Evolutionary conservation across 2,329 filamentous ascomycete species (phyloP), one percentile per base, ranked within the genome.

Genomic region (Colletotrichum theobromicola): DNA sequence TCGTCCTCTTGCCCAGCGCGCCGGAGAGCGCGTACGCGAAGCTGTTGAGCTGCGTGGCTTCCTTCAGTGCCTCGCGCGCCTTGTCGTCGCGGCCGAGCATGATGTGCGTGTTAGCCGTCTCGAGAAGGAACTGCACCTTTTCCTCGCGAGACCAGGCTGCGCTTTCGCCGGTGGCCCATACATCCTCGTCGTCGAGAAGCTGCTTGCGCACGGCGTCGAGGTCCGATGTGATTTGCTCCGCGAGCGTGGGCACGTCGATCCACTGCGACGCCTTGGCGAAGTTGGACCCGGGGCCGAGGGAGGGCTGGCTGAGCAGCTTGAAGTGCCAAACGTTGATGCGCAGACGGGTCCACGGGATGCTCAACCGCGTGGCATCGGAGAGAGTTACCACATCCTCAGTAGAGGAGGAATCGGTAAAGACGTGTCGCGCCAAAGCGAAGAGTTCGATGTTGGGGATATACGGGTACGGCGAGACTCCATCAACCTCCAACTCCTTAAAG

Each of bases 21-120:
- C 97, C 97, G 0, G 95, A 97, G 70, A 99, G 83, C 0, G 93
- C 93, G 83, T 97, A 98, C 21, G 91, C 88, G 73, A 99, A 94
- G 0, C 91, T 90, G n/a, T 92, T 93, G 42, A 90, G 84, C 58
- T 86, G 84, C 0, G 92, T 90, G 0, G 96, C 96, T 71, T 90
- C 85, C 28, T 92, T 88, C 7, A 99, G 85, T 76, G 94, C 93
- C 62, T 92, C 88, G 75, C 90, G 89, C 0, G 96, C 96, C 79
- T 93, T 93, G 55, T 89, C 89, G 79, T 98, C 95, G 55, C 94
- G 89, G 1, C 96, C 95, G 77, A 98, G 93, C 80, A 97, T 91
- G 28, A 95, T 95, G 81, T 96, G 92, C 62, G 97, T 92, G 37
- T 95, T 93, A 3, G 95, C 93, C 77, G 94, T 91, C 82, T 99